Evolutionary conservation across 1,284 basidiomycete genomes (phyloP).

Genomic region (Irpex sp.): DNA sequence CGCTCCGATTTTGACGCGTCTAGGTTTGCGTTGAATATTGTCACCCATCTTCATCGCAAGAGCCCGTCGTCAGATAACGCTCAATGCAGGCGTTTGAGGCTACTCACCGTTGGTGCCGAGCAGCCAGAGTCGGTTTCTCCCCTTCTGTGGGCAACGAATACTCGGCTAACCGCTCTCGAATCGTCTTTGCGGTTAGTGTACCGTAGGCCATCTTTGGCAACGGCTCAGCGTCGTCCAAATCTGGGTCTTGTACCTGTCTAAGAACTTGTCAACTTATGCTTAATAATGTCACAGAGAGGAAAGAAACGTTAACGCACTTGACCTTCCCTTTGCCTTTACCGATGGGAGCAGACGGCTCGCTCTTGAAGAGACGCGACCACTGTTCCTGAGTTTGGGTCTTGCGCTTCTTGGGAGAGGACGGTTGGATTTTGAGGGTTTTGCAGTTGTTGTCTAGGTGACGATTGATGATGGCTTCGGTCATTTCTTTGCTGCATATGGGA

Average conservation of each 20-base stretch:
- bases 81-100: neutral
- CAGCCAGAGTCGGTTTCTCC: slow-evolving; percentile 43
- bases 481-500: slow-evolving; percentile 46
- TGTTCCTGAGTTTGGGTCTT: slow-evolving; percentile 26
- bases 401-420: slow-evolving; percentile 8
- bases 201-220: slow-evolving; percentile 64
- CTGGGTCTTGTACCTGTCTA: slow-evolving; percentile 8
- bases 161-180: slow-evolving; percentile 52
- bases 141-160: slow-evolving; percentile 48
- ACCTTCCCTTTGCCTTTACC: slow-evolving; percentile 38
- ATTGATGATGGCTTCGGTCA: slow-evolving; percentile 46
- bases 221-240: slow-evolving; percentile 34
- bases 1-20: slow-evolving; percentile 47
- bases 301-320: too few relatives aligned
- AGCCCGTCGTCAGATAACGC: too few relatives aligned
- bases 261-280: neutral
- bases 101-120: slow-evolving; percentile 54
- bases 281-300: too few relatives aligned
- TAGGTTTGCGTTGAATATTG: slow-evolving; percentile 64
- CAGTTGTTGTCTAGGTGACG: slow-evolving; percentile 56
- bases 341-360: slow-evolving; percentile 8
- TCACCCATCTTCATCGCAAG: slow-evolving; percentile 57
- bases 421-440: slow-evolving; percentile 18
- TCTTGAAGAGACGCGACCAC: slow-evolving; percentile 50
- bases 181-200: slow-evolving; percentile 54